Conservation (phyloP, 169 alveolate genomes). For the Babesia ovis region DNA sequence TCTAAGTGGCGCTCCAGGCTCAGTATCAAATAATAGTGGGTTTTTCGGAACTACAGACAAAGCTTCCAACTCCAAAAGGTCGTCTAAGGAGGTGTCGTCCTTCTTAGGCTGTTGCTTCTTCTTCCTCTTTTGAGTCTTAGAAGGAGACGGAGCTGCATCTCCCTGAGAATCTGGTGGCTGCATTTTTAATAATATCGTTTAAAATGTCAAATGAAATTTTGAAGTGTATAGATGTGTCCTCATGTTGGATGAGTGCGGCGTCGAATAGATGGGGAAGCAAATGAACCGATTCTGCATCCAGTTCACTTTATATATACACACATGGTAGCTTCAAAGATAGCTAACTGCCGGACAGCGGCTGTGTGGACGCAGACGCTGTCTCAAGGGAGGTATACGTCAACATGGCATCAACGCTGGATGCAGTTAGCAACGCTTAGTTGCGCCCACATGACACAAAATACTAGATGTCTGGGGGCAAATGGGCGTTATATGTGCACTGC, state of each 20-base stretch:
- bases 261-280: too few species aligned
- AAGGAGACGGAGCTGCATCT: background rate
- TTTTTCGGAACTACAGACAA: constrained; percentile 23
- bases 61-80: constrained; percentile 50
- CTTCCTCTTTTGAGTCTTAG: constrained; percentile 31
- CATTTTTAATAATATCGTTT: constrained; percentile 12
- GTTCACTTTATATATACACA: too few species aligned
- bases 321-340: too few species aligned
- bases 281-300: too few species aligned
- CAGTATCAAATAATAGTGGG: constrained; percentile 37
- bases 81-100: constrained; percentile 28
- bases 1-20: constrained; percentile 53
- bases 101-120: constrained; percentile 17
- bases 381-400: background rate
- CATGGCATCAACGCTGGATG: background rate
- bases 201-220: too few species aligned
- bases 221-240: too few species aligned
- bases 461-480: too few species aligned
- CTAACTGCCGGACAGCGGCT: too few species aligned
- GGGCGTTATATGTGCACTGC: too few species aligned
- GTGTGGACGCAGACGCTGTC: background rate
- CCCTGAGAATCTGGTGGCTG: background rate
- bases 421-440: constrained; percentile 10
- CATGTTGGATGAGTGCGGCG: too few species aligned
- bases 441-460: constrained; percentile 29